These are phyloP conservation scores for Tolypocladium ovalisporum DNA, from an alignment of 2,329 filamentous ascomycete species.

Conservation along the genomic window DNA sequence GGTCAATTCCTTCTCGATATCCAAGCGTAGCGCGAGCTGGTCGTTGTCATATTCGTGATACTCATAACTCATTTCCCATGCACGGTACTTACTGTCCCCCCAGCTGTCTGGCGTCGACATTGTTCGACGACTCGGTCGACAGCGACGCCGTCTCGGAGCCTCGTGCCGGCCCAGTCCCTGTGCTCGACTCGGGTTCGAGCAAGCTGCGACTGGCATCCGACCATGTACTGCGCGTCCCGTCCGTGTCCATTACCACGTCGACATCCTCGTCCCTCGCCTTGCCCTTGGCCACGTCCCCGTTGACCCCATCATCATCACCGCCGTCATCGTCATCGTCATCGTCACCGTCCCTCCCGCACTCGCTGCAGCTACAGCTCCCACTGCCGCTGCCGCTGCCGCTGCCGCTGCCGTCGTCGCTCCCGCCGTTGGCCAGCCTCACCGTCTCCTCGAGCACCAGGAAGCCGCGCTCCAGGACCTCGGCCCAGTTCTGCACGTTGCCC, in stretches of 20 bases:
- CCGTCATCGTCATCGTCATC: constrained; percentile 2
- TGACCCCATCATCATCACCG: constrained; percentile 1
- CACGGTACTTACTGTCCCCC: background rate
- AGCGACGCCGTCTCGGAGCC: constrained; percentile 27
- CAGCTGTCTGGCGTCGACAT: constrained; percentile 1
- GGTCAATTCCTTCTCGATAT: background rate
- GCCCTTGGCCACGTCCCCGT: constrained; percentile 1
- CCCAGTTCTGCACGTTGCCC: constrained; percentile 79
- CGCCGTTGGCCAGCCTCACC: constrained; percentile 39
- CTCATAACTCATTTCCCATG: background rate
- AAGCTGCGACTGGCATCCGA: constrained; percentile 27
- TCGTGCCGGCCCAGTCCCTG: constrained; percentile 20
- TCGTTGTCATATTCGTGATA: background rate
- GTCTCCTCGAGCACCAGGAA: constrained; percentile 56
- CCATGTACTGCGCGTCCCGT: constrained; percentile 14
- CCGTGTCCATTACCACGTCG: constrained; percentile 13
- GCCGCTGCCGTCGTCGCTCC: constrained; percentile 8
- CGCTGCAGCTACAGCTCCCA: constrained; percentile 27
- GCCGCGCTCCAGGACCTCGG: constrained; percentile 65
- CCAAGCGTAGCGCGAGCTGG: background rate
- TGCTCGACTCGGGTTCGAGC: constrained; percentile 24
- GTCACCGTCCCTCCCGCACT: constrained; percentile 19
- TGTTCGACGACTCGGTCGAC: constrained; percentile 18
- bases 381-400: constrained; percentile 28
- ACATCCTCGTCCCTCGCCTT: constrained; percentile 7